These are phyloP conservation scores for Mycena pura DNA, from an alignment of 768 basidiomycete species.

Conservation along the genomic window DNA sequence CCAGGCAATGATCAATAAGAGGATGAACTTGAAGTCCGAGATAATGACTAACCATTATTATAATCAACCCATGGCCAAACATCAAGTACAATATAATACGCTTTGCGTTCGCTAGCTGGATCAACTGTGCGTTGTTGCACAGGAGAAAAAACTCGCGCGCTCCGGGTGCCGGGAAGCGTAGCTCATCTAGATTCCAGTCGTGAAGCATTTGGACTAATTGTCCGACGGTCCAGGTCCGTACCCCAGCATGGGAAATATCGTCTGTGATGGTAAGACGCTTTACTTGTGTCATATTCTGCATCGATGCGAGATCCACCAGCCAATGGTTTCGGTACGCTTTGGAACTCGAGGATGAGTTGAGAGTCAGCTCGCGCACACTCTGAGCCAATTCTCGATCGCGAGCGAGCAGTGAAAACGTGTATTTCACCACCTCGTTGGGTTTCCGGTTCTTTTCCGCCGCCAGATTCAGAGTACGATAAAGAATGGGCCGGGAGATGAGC, in stretches of 20 bases:
- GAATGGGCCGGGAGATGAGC: slow-evolving; percentile 1
- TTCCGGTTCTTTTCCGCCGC: neutral
- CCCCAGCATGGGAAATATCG: slow-evolving; percentile 9
- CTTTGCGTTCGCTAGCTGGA: slow-evolving; percentile 12
- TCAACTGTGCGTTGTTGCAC: neutral
- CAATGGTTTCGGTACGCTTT: slow-evolving; percentile 5
- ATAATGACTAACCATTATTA: neutral
- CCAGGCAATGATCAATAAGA: neutral
- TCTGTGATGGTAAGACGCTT: slow-evolving; percentile 17
- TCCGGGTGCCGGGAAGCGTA: slow-evolving; percentile 3
- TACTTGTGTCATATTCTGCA: slow-evolving; percentile 14
- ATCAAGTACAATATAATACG: neutral
- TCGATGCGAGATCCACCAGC: slow-evolving; percentile 4
- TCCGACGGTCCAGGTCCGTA: neutral
- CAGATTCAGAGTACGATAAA: slow-evolving; percentile 1
- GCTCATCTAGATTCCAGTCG: slow-evolving; percentile 11
- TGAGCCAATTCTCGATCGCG: slow-evolving; percentile 10
- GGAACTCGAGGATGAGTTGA: neutral
- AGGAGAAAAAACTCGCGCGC: slow-evolving; percentile 9
- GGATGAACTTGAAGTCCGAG: neutral
- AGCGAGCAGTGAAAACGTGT: slow-evolving; percentile 13
- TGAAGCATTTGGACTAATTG: slow-evolving; percentile 15
- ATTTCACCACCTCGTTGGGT: neutral
- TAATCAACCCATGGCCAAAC: too few species aligned
- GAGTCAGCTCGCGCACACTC: slow-evolving; percentile 12